A percentile compares a stretch with the other conserved stretches of the same genome.
Conservation (phyloP, 2,329 filamentous ascomycete genomes). For the Xylaria sp. region DNA sequence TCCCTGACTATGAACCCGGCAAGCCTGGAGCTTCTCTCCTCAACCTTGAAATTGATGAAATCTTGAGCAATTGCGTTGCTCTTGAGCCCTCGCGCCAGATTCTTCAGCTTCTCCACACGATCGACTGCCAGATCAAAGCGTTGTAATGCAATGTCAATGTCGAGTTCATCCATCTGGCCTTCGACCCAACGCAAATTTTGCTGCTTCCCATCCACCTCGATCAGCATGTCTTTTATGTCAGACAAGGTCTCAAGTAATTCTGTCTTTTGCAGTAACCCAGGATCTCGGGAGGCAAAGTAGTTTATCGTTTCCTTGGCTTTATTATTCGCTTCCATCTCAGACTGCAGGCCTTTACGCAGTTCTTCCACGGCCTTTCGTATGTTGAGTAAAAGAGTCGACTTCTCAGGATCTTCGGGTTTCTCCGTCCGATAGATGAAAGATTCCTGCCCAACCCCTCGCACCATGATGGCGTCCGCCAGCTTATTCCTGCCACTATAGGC, state of each 20-base stretch:
- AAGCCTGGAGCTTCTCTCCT: conserved; percentile 82
- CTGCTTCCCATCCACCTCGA: conserved; percentile 96
- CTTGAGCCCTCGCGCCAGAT: conserved; percentile 81
- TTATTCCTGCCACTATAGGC: conserved; percentile 68
- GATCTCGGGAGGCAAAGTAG: conserved; percentile 83
- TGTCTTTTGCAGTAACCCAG: conserved; percentile 79
- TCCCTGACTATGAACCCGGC: conserved; percentile 81
- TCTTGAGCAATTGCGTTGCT: conserved; percentile 89
- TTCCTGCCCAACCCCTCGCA: conserved; percentile 85
- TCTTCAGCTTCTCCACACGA: conserved; percentile 85
- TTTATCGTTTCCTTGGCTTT: conserved; percentile 87
- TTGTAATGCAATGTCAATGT: conserved; percentile 94
- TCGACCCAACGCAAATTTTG: conserved; percentile 97
- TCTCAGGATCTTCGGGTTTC: conserved; percentile 81
- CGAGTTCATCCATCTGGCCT: conserved; percentile 91
- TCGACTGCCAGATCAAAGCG: conserved; percentile 86
- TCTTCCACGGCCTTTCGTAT: conserved; percentile 95
- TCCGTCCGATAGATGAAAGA: conserved; percentile 96
- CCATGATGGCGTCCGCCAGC: conserved; percentile 87
- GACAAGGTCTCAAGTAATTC: conserved; percentile 83
- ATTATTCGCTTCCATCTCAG: conserved; percentile 87
- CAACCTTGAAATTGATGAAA: conserved; percentile 90
- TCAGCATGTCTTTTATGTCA: conserved; percentile 85
- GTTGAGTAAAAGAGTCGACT: conserved; percentile 82
- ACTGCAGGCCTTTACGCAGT: conserved; percentile 83